Evolutionary conservation across 202 grass and related monocot genomes (phyloP).

Genomic region (Setaria italica): DNA sequence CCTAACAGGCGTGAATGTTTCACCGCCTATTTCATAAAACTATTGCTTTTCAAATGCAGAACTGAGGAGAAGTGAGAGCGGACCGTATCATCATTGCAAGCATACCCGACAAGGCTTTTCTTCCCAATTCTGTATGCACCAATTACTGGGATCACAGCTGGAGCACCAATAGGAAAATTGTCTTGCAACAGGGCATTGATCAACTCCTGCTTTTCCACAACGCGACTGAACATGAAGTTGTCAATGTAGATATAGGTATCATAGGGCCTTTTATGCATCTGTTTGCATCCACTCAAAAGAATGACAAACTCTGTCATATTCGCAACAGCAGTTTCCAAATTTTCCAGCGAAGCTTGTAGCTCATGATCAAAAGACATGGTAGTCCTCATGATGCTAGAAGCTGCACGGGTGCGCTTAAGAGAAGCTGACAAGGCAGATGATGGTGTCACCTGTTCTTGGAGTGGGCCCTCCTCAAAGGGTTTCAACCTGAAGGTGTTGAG

Average conservation of each 20-base stretch:
- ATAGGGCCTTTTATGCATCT: too few species aligned
- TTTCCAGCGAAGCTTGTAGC: too few species aligned
- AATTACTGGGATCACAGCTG: not conserved
- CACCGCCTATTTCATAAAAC: not conserved
- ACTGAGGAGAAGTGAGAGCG: not conserved
- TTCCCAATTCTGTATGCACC: not conserved
- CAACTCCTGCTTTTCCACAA: not conserved
- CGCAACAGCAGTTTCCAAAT: too few species aligned
- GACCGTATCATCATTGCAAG: not conserved
- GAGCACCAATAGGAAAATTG: not conserved
- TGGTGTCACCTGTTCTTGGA: not conserved
- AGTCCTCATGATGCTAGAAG: not conserved
- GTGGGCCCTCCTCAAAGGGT: not conserved
- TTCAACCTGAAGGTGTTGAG: not conserved
- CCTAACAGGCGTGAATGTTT: not conserved
- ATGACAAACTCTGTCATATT: too few species aligned
- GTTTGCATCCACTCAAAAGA: too few species aligned
- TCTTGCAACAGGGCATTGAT: not conserved
- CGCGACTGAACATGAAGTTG: too few species aligned
- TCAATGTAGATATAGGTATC: too few species aligned
- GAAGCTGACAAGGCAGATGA: not conserved
- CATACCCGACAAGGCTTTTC: not conserved
- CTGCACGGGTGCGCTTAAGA: not conserved
- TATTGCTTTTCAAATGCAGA: not conserved
- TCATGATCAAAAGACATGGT: not conserved